Evolutionary conservation across 345 rosid species (phyloP), one percentile per base, ranked within the genome.

Genomic region (Pistacia vera): DNA sequence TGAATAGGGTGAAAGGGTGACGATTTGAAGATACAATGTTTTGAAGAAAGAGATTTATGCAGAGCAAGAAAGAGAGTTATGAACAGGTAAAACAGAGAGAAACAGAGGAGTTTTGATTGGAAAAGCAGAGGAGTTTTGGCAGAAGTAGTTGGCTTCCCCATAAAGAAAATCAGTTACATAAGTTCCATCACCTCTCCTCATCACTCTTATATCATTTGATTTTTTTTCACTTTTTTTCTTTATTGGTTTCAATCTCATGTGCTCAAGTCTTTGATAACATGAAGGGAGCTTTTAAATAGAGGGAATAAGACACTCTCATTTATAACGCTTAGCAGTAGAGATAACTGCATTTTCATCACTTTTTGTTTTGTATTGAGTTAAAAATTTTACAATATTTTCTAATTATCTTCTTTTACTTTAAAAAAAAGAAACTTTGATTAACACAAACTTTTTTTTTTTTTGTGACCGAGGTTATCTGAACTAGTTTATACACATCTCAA

Each of bases 81-180:
- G 84, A 85, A 73, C 57, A 95, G 90, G 77, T 93, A 93, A 5
- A 90, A n/a, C 49, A 93, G 85, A 68, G 98, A 92, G 71, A 92
- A 71, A 74, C 97, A 93, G 89, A 95, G 92, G 59, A 86, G 90
- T 70, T 92, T 93, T 64, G 98, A 90, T 87, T 87, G 88, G 84
- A 84, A 83, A 73, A 83, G 77, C 63, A 83, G 91, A 30, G 95
- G 91, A 4, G 84, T 72, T 22, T 80, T 66, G 14, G 46, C 33
- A 2, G 72, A 1, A 3, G 78, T 80, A 1, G 46, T 8, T 72
- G 44, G 55, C 61, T 70, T 80, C 68, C 82, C 82, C 85, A 84
- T 71, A 63, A 51, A 51, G 54, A 46, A 6, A 17, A 28, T 3
- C 57, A 17, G 13, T 71, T 44, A 9, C 17, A 2, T 28, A 1